These are phyloP conservation scores for Ananas comosus DNA, from an alignment of 176 grass and related monocot genomes.

Conservation along the genomic window DNA sequence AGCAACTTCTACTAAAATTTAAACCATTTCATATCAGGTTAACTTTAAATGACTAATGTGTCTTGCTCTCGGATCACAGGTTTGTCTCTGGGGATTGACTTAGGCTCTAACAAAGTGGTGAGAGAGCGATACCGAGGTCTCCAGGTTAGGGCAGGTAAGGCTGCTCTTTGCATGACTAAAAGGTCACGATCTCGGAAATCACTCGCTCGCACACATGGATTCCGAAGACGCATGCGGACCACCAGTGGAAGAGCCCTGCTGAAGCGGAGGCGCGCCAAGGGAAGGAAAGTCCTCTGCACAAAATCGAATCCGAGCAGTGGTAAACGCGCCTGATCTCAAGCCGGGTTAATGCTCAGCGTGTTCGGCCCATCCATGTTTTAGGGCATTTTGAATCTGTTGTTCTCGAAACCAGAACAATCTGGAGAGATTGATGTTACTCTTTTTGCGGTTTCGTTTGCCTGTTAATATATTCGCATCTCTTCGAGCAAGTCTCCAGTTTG, in stretches of 20 bases:
- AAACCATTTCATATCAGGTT: background rate
- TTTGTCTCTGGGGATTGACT: slow-evolving; percentile 51
- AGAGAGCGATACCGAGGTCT: slow-evolving; percentile 39
- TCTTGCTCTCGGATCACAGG: slow-evolving; percentile 28
- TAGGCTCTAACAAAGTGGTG: slow-evolving; percentile 44
- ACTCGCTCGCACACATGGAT: slow-evolving; percentile 75
- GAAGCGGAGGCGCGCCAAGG: slow-evolving; percentile 68
- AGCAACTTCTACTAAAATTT: background rate
- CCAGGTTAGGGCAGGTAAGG: slow-evolving; percentile 77
- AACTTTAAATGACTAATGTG: background rate
- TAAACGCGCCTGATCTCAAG: slow-evolving; percentile 2
- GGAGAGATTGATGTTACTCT: no score
- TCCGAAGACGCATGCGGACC: slow-evolving; percentile 58
- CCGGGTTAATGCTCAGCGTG: background rate
- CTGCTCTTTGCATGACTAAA: slow-evolving; percentile 72
- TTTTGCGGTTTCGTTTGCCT: no score
- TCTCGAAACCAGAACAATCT: no score
- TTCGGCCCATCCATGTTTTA: background rate
- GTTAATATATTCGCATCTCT: no score
- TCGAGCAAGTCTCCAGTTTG: no score
- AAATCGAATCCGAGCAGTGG: slow-evolving; percentile 57
- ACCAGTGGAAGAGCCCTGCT: slow-evolving; percentile 55
- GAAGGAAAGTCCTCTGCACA: slow-evolving; percentile 88
- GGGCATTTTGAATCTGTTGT: no score
- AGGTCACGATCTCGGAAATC: slow-evolving; percentile 85